These are phyloP conservation scores for Tetracladium setigerum DNA, from an alignment of 495 filamentous ascomycete species.

Conservation along the genomic window DNA sequence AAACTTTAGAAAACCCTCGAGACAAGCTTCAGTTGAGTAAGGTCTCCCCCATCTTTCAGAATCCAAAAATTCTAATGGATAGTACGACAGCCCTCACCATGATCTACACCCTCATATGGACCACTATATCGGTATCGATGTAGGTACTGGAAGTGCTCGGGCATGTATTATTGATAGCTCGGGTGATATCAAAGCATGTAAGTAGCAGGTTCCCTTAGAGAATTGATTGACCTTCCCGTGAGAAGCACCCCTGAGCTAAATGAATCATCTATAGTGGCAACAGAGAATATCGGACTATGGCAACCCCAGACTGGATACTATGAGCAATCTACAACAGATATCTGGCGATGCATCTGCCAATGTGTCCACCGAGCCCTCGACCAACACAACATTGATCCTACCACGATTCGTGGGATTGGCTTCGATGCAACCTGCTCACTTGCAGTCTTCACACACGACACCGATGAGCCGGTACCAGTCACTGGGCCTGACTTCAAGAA, in stretches of 20 bases:
- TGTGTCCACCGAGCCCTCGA: constrained; percentile 72
- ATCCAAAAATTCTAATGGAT: background rate
- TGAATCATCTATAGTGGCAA: constrained; percentile 43
- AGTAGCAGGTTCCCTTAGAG: background rate
- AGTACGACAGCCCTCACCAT: constrained; percentile 18
- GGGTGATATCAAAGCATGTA: constrained; percentile 78
- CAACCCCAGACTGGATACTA: constrained; percentile 88
- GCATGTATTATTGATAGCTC: constrained; percentile 88
- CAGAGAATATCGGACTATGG: constrained; percentile 90
- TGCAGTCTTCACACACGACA: constrained; percentile 80
- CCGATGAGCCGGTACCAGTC: constrained; percentile 81
- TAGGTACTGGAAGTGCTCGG: constrained; percentile 89
- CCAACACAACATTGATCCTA: constrained; percentile 67
- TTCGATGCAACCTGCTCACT: constrained; percentile 98
- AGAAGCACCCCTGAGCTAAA: background rate
- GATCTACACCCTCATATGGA: constrained; percentile 25
- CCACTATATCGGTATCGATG: constrained; percentile 87
- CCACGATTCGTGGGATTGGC: constrained; percentile 74
- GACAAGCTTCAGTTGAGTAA: constrained; percentile 21
- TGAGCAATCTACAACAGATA: constrained; percentile 97
- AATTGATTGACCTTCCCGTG: background rate
- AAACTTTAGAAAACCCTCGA: constrained; percentile 16
- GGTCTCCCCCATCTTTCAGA: background rate
- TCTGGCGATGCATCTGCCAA: constrained; percentile 83
- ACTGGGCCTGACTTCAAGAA: constrained; percentile 79